phyloP scores from a whole-genome alignment of 2,329 filamentous ascomycete genomes.

The Epicoccum nigrum region DNA sequence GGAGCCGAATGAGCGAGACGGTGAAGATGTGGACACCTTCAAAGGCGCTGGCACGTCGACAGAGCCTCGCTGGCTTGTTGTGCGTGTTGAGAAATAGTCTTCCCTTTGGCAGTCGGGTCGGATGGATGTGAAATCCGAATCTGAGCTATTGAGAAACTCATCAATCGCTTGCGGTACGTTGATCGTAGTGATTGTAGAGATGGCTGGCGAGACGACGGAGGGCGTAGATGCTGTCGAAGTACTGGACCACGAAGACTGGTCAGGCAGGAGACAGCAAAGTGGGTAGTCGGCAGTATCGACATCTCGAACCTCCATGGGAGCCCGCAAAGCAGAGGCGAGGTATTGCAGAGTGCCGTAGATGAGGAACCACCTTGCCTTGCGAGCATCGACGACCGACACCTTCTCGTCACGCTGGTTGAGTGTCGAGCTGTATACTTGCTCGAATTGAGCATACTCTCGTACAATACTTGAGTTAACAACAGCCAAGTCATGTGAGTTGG shows the following conservation, averaged over 20 bases:
- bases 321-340: slow-evolving; percentile 67
- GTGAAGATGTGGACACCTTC: slow-evolving; percentile 34
- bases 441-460: slow-evolving; percentile 71
- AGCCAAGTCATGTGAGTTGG: slow-evolving; percentile 50
- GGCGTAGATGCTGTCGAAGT: slow-evolving; percentile 23
- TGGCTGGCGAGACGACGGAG: slow-evolving; percentile 4
- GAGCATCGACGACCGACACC: slow-evolving; percentile 67
- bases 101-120: slow-evolving; percentile 56
- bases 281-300: slow-evolving; percentile 64
- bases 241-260: slow-evolving; percentile 49
- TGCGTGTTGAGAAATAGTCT: slow-evolving; percentile 43
- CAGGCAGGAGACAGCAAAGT: slow-evolving; percentile 56
- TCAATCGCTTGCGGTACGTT: slow-evolving; percentile 25
- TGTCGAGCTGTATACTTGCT: slow-evolving; percentile 63
- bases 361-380: slow-evolving; percentile 79
- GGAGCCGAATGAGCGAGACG: slow-evolving; percentile 39
- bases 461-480: slow-evolving; percentile 61
- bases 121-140: slow-evolving; percentile 32
- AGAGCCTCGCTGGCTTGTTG: slow-evolving; percentile 34
- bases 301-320: slow-evolving; percentile 67
- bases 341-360: slow-evolving; percentile 76
- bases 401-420: slow-evolving; percentile 62
- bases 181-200: slow-evolving; percentile 10
- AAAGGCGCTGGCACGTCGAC: slow-evolving; percentile 41
- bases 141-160: slow-evolving; percentile 19